Percentiles rank a stretch among this genome's conserved stretches.
Conservation (phyloP, 192 early-diverging fungal species). For the Backusella circina region DNA sequence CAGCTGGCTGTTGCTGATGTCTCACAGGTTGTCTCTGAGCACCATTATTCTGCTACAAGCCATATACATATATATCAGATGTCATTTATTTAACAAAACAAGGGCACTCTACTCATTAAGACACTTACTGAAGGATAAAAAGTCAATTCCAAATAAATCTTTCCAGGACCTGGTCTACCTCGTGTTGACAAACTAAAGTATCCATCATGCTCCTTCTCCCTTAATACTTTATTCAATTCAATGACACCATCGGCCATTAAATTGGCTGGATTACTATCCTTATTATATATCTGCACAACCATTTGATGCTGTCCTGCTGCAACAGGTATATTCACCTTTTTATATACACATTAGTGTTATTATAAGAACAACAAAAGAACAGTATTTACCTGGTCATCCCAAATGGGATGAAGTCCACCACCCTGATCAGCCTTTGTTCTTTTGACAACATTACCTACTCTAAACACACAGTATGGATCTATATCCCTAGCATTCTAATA, state of each 20-base stretch:
- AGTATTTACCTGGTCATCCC: conserved; percentile 60
- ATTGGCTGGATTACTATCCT: background rate
- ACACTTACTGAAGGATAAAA: conserved; percentile 6
- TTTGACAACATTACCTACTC: conserved; percentile 37
- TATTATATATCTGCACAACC: background rate
- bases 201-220: conserved; percentile 6
- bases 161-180: background rate
- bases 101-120: background rate
- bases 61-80: background rate
- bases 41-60: background rate
- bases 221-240: background rate
- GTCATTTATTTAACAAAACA: background rate
- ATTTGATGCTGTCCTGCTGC: background rate
- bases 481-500: background rate
- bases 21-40: background rate
- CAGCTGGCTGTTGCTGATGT: background rate
- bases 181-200: background rate
- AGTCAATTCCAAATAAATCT: conserved; percentile 4
- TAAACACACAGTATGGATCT: conserved; percentile 49
- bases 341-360: background rate
- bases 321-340: conserved; percentile 4
- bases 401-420: conserved; percentile 47
- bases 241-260: background rate
- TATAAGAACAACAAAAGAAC: no score
- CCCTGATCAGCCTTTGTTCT: conserved; percentile 42